phyloP scores from a whole-genome alignment of 441 rosid genomes.

The Gossypium aridum region DNA sequence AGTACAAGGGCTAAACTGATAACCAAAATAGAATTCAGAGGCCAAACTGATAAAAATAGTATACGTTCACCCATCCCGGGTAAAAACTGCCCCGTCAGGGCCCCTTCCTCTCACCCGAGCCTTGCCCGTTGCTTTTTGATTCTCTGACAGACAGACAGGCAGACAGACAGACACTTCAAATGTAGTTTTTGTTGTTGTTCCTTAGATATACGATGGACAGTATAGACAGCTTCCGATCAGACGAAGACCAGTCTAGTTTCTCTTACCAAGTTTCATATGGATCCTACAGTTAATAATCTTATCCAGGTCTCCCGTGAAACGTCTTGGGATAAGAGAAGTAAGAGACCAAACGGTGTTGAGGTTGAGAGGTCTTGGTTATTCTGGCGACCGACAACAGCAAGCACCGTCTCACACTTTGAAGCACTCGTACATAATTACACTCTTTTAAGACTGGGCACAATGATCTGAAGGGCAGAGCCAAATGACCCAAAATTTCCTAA shows the following conservation, averaged over 20 bases:
- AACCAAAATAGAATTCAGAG: too few relatives aligned
- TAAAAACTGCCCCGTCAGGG: not conserved
- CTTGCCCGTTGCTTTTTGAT: not conserved
- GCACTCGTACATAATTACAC: not conserved
- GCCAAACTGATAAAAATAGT: too few relatives aligned
- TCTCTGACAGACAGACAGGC: not conserved
- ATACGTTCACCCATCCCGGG: not conserved
- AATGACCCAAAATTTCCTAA: not conserved
- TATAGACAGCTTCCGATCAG: constrained; percentile 31
- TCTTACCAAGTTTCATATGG: constrained; percentile 34
- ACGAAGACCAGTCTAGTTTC: constrained; percentile 35
- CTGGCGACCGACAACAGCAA: too few relatives aligned
- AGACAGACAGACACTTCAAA: not conserved
- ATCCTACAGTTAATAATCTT: constrained; percentile 9
- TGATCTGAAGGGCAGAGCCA: not conserved
- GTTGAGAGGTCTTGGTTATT: too few relatives aligned
- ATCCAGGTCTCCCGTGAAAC: constrained; percentile 23
- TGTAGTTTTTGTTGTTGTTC: constrained; percentile 18
- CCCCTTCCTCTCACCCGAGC: not conserved
- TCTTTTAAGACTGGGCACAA: not conserved
- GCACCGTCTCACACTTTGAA: too few relatives aligned
- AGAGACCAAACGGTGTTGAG: too few relatives aligned
- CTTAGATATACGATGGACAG: constrained; percentile 27
- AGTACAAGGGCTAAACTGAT: too few relatives aligned
- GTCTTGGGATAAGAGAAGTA: constrained; percentile 6